Base-by-base conservation (phyloP, 1,284 basidiomycete species). In the Sanghuangporus weigelae region DNA sequence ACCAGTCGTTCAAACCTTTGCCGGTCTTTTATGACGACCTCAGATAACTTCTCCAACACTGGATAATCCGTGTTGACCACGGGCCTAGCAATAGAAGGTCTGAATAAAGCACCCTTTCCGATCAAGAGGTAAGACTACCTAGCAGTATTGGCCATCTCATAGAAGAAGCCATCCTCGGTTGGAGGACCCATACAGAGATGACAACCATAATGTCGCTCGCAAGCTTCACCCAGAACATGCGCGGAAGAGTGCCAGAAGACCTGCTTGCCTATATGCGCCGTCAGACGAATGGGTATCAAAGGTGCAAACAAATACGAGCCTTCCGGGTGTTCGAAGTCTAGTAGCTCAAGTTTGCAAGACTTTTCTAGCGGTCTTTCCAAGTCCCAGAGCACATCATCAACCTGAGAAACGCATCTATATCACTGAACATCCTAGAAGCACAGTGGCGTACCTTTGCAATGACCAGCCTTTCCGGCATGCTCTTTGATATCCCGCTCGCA, bases 221-320 rank as follows among this genome's bases (percentile, higher is more conserved):
- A 89, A 53, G 97, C 93, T 78, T 99, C 97, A 59, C 97, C 97
- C n/a, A 99, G 84, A 62, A 99, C 95, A 77, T 99, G 97, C 0
- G 97, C 97, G 11, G 96, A 98, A 26, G 96, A 98, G 75, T 99
- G 97, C 97, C 97, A 99, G 81, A 99, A 99, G 40, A 99, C 97
- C 70, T 89, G 90, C 75, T 96, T 94, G 62, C 94, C 90, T 60
- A 26, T 16, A 38, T 40, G n/a, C 46, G 64, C 12, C 57, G 36
- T 57, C 16, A 67, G 16, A 69, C 36, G n/a, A 16, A 6, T 10
- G 16, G 26, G n/a, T 23, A 49, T 53, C 5, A 46, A 46, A 19
- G 16, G 44, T 48, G 53, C 14, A 60, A 19, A n/a, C 10, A 49
- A 49, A 23, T 40, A 21, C 68, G 68, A 70, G 85, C 95, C 96